phyloP scores from a whole-genome alignment of 805 yeast genomes.

The Hanseniaspora hatyaiensis region DNA sequence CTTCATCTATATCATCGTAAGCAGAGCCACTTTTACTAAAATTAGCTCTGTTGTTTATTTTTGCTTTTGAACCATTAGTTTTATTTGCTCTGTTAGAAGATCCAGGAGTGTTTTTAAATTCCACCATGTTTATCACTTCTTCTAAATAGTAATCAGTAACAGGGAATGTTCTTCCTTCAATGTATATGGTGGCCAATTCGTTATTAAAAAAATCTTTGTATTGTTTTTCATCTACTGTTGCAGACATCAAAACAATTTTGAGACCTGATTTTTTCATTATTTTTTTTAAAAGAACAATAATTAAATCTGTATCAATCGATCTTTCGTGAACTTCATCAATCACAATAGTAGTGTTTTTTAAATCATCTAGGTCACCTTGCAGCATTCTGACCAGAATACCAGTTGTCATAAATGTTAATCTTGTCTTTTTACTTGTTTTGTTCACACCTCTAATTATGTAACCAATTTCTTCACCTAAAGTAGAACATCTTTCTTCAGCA shows the following conservation, averaged over 20 bases:
- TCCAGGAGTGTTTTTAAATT: constrained; percentile 39
- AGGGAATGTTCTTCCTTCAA: constrained; percentile 89
- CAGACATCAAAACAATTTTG: constrained; percentile 79
- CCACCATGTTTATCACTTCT: constrained; percentile 43
- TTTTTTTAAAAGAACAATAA: constrained; percentile 63
- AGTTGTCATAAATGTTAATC: constrained; percentile 80
- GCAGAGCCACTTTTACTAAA: constrained; percentile 9
- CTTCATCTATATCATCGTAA: constrained; percentile 13
- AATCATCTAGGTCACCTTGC: constrained; percentile 39
- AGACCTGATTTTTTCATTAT: constrained; percentile 39
- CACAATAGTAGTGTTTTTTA: constrained; percentile 52
- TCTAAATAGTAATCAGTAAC: constrained; percentile 68
- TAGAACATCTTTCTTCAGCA: constrained; percentile 57
- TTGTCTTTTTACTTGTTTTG: constrained; percentile 46
- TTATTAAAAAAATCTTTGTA: constrained; percentile 55
- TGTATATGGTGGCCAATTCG: constrained; percentile 57
- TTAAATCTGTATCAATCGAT: constrained; percentile 78
- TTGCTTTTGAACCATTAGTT: neutral
- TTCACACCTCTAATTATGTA: constrained; percentile 85
- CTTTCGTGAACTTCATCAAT: constrained; percentile 97
- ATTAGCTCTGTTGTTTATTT: constrained; percentile 3
- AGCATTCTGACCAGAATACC: constrained; percentile 83
- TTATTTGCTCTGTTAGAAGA: constrained; percentile 19
- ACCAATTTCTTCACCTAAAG: constrained; percentile 57
- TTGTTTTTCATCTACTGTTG: constrained; percentile 66